Percentiles rank a stretch among this genome's conserved stretches.
These are phyloP conservation scores for Pouteria campechiana DNA, from an alignment of 179 eudicot species.

Conservation along the genomic window DNA sequence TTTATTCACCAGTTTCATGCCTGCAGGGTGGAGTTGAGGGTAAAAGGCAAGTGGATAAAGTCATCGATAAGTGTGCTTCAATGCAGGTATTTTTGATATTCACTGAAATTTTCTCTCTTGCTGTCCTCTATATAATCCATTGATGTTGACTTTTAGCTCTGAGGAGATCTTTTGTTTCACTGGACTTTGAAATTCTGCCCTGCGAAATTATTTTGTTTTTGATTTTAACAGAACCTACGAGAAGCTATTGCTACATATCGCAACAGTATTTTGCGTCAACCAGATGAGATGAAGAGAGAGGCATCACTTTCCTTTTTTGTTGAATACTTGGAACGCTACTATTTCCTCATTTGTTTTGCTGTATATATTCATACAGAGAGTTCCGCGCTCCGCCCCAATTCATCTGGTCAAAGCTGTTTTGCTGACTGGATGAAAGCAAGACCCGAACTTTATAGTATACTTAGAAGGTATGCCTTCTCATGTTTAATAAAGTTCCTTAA, in stretches of 20 bases:
- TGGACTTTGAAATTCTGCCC: not conserved
- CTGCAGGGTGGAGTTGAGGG: conserved; percentile 95
- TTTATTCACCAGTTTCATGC: conserved; percentile 12
- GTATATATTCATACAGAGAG: conserved; percentile 86
- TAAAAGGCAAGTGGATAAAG: conserved; percentile 89
- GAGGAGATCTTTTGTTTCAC: not conserved
- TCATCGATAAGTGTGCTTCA: conserved; percentile 87
- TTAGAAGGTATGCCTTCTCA: conserved; percentile 61
- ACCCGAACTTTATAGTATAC: conserved; percentile 87
- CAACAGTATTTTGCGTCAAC: conserved; percentile 71
- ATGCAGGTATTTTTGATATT: conserved; percentile 71
- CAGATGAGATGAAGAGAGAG: conserved; percentile 95
- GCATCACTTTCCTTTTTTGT: conserved; percentile 89
- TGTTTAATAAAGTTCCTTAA: no score
- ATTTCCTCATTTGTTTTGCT: conserved; percentile 87
- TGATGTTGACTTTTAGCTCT: not conserved
- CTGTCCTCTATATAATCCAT: not conserved
- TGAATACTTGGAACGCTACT: conserved; percentile 95
- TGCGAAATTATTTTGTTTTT: not conserved
- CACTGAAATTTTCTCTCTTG: not conserved
- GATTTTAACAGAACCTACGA: conserved; percentile 63
- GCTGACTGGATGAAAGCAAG: conserved; percentile 96
- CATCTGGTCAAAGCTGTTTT: conserved; percentile 51
- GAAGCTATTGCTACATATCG: conserved; percentile 95
- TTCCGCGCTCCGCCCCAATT: conserved; percentile 31